Evolutionary conservation across 805 yeast species (phyloP), one percentile per base, ranked within the genome.

Genomic region (Sugiyamaella qingdaonensis): DNA sequence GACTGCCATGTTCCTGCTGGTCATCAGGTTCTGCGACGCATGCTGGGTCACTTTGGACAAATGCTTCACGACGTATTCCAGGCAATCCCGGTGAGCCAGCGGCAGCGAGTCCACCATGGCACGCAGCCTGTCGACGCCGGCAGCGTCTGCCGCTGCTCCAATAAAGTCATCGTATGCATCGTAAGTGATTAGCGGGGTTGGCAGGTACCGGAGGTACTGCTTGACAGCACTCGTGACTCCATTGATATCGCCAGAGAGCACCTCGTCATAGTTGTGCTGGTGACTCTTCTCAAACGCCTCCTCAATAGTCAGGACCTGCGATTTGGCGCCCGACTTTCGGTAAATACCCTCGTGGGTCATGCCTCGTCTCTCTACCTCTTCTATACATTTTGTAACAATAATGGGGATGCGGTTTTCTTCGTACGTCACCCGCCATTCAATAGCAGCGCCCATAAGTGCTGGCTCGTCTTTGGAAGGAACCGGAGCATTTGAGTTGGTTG

Each of bases 181-280:
- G 66, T 72, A 86, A 0, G 95, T 82, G 36, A 94, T 82, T 44
- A 94, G 77, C 0, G 98, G 97, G 56, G 86, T 86, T 0, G 96
- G 91, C 43, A 94, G 74, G 62, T 84, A 81, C 54, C 96, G 80
- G 61, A 94, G 73, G 66, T 91, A 94, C 64, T 96, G 79, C 68
- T 94, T 94, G 62, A 94, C 74, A 10, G 94, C 87, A 36, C 90
- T 82, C 0, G 97, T 84, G 2, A 90, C 84, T 0, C 95, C 96
- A 68, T 88, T 83, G 32, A 92, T 81, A 71, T 94, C 99, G 49
- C 82, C 81, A 44, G 68, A 66, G 51, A 81, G 64, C 13, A 69
- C 59, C 18, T 62, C 66, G 19, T 68, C 68, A 46, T 73, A 60
- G 49, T 70, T 71, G 29, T 62, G 60, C 10, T 71, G 71, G n/a